These are phyloP conservation scores for Crithidia fasciculata DNA, from an alignment of 208 protist species.

Conservation along the genomic window DNA sequence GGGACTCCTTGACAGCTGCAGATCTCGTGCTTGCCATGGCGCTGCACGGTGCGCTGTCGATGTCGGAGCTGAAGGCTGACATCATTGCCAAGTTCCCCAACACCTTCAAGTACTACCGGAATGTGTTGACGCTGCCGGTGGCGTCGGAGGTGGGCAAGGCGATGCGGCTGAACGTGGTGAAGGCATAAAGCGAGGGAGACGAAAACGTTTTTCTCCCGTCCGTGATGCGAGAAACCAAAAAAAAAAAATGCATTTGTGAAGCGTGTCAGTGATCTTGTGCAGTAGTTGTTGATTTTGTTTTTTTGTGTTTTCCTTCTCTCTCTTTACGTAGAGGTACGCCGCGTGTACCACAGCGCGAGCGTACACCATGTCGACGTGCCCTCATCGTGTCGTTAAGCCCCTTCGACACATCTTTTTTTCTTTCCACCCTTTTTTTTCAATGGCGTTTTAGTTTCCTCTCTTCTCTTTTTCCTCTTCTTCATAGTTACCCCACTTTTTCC, in stretches of 20 bases:
- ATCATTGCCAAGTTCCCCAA: conserved; percentile 14
- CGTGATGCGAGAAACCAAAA: background rate
- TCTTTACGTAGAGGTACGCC: too few species aligned
- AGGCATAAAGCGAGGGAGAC: background rate
- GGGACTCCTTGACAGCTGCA: conserved; percentile 74
- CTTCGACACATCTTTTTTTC: background rate
- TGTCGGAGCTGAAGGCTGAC: conserved; percentile 24
- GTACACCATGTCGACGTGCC: background rate
- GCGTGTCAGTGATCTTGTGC: too few species aligned
- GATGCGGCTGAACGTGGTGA: conserved; percentile 44
- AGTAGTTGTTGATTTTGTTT: conserved; percentile 5
- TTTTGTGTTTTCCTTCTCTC: background rate
- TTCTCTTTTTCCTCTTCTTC: conserved; percentile 18
- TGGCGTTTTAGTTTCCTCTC: background rate
- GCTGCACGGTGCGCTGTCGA: conserved; percentile 40
- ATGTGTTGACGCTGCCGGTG: conserved; percentile 60
- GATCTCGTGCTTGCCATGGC: conserved; percentile 61
- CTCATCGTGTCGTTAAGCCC: background rate
- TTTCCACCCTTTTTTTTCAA: background rate
- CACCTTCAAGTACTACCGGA: conserved; percentile 45
- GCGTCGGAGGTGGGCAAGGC: conserved; percentile 64
- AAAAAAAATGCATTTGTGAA: background rate
- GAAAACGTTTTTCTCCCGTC: too few species aligned
- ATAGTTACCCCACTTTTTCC: background rate
- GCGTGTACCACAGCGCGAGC: too few species aligned